phyloP scores from a whole-genome alignment of 805 yeast species.

The Pichia sporocuriosa region DNA sequence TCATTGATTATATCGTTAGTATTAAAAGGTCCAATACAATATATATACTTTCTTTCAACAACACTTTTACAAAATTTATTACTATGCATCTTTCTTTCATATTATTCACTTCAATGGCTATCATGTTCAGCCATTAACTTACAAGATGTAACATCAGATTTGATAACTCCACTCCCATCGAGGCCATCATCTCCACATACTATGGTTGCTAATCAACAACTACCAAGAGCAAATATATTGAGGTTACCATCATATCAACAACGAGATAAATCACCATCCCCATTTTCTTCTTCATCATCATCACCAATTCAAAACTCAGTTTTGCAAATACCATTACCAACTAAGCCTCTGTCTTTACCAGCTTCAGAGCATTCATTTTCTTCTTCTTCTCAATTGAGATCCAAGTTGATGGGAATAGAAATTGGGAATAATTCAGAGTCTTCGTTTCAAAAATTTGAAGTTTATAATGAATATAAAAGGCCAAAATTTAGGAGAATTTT shows the following conservation, averaged over 20 bases:
- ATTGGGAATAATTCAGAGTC: too few relatives aligned
- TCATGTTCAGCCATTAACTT: conserved; percentile 19
- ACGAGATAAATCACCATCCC: not conserved
- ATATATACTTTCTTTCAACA: conserved; percentile 46
- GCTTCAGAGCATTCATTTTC: too few relatives aligned
- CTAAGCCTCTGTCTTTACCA: too few relatives aligned
- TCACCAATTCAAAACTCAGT: too few relatives aligned
- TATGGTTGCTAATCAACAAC: not conserved
- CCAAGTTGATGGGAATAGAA: too few relatives aligned
- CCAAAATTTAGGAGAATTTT: conserved; percentile 6
- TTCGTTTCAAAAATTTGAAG: too few relatives aligned
- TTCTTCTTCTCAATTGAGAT: too few relatives aligned
- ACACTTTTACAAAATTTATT: conserved; percentile 34
- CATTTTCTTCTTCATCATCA: not conserved
- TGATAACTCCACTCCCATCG: conserved; percentile 6
- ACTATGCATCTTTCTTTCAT: conserved; percentile 12
- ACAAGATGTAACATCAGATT: not conserved
- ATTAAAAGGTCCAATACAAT: conserved; percentile 40
- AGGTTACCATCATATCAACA: not conserved
- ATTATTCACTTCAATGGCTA: conserved; percentile 18
- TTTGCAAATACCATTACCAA: too few relatives aligned
- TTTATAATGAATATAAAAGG: not conserved
- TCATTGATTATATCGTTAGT: conserved; percentile 25
- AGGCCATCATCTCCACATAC: conserved; percentile 1
- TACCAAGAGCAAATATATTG: not conserved